Evolutionary conservation across 1,284 basidiomycete genomes (phyloP), one percentile per base, ranked within the genome.

Genomic region (Trametes pubescens): DNA sequence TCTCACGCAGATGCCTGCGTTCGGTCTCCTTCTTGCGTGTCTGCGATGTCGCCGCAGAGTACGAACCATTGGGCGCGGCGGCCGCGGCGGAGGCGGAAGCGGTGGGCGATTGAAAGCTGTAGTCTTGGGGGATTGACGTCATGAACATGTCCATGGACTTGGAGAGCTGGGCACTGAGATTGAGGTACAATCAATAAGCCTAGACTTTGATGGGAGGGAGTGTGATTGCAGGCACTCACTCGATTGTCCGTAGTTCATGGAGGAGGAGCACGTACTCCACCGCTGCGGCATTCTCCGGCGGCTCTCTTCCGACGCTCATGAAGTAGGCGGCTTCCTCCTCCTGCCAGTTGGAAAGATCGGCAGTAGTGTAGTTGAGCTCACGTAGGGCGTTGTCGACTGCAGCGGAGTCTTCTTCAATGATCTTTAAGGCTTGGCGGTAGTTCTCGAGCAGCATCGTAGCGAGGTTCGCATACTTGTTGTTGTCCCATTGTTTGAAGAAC

Each of bases 401-500:
- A 2, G 52, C n/a, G 0, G 59, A 38, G 6, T 71, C 63, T 0
- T 49, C 21, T 4, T 64, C 43, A 57, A 73, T 11, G 14, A 38
- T 38, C 37, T 38, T 38, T 4, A 38, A 10, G 14, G 37, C 37
- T 10, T 38, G 37, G 2, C 10, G 37, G 11, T 38, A 75, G 62
- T 77, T 74, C 37, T 72, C 65, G 44, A 63, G 64, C 0, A 77
- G 32, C 64, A 76, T 72, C 9, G 44, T 69, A 2, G 67, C 69
- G 3, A 71, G 53, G 32, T 72, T 72, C 0, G 34, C 35, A 40
- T 75, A 73, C 54, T 71, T 71, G 54, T 78, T 75, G 16, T 69
- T 52, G 49, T 79, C 75, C 75, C 73, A 76, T 16, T 70, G 68
- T 14, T 55, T 26, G 58, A 75, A 72, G 62, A 64, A 72, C 7